Conservation (phyloP, 768 basidiomycete genomes). For the Pleurotus eryngii region DNA sequence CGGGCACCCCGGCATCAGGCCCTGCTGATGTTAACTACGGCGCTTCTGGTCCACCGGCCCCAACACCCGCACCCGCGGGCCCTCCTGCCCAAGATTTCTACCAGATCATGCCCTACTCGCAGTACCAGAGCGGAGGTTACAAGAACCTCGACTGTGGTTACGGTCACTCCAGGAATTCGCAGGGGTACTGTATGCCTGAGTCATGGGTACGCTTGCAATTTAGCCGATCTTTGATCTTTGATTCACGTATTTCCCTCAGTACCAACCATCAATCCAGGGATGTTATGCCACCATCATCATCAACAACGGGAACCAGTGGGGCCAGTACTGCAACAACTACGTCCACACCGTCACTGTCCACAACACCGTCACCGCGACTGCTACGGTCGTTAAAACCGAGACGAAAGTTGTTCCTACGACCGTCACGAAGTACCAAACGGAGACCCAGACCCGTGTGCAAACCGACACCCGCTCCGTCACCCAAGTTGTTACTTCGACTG, state of each 20-base stretch:
- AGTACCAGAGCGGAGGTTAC: conserved; percentile 63
- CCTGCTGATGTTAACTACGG: conserved; percentile 19
- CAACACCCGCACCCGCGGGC: conserved; percentile 28
- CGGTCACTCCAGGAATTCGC: conserved; percentile 53
- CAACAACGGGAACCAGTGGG: conserved; percentile 29
- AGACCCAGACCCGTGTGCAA: conserved; percentile 20
- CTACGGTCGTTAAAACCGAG: conserved; percentile 17
- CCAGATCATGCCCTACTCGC: conserved; percentile 54
- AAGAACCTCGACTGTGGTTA: conserved; percentile 67
- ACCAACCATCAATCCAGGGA: conserved; percentile 35
- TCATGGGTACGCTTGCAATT: conserved; percentile 50
- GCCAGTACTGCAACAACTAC: conserved; percentile 22
- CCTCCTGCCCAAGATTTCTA: conserved; percentile 36
- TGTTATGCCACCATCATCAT: conserved; percentile 70
- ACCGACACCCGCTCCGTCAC: conserved; percentile 42
- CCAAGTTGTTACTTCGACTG: conserved; percentile 45
- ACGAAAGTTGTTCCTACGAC: conserved; percentile 35
- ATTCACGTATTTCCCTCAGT: conserved; percentile 21
- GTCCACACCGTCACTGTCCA: conserved; percentile 36
- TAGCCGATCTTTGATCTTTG: conserved; percentile 3
- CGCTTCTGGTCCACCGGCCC: conserved; percentile 27
- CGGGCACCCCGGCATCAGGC: conserved; percentile 16
- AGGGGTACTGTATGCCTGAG: conserved; percentile 52
- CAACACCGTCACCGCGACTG: conserved; percentile 27
- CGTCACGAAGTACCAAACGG: conserved; percentile 35